Evolutionary conservation across 257 asterid species (phyloP).

Genomic region (Gentiana macrophylla): DNA sequence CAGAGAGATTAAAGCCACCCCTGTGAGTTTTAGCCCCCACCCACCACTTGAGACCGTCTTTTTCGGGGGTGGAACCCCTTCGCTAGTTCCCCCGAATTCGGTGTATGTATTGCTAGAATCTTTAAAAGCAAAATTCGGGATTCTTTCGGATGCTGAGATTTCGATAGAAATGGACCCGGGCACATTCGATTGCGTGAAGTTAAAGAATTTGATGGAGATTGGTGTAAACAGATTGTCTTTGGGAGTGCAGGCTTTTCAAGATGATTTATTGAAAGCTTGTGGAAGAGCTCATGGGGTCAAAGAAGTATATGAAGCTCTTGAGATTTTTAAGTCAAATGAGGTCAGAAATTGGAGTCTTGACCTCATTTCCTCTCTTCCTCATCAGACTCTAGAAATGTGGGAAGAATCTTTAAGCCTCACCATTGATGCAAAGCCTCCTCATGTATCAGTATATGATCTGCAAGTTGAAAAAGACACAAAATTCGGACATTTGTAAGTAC

Average conservation of each 20-base stretch:
- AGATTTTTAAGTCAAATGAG: slow-evolving; percentile 50
- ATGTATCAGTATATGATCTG: slow-evolving; percentile 86
- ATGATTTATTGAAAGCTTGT: slow-evolving; percentile 70
- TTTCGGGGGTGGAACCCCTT: slow-evolving; percentile 95
- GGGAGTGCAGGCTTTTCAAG: slow-evolving; percentile 91
- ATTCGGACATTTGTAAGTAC: slow-evolving; percentile 71
- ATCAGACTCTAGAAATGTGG: slow-evolving; percentile 77
- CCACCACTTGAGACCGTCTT: slow-evolving; percentile 82
- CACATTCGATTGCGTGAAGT: slow-evolving; percentile 45
- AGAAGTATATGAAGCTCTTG: slow-evolving; percentile 69
- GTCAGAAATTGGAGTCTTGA: slow-evolving; percentile 85
- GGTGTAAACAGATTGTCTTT: slow-evolving; percentile 89
- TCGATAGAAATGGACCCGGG: slow-evolving; percentile 99
- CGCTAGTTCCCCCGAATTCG: slow-evolving; percentile 71
- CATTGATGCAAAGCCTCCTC: slow-evolving; percentile 55
- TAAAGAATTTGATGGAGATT: slow-evolving; percentile 49
- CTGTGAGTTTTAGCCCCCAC: slow-evolving; percentile 17
- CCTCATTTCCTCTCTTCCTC: slow-evolving; percentile 86
- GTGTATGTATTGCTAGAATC: slow-evolving; percentile 53
- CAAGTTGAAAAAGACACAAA: slow-evolving; percentile 84
- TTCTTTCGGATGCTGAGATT: slow-evolving; percentile 61
- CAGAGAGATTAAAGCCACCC: slow-evolving; percentile 63
- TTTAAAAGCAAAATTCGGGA: slow-evolving; percentile 47
- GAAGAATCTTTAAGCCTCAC: slow-evolving; percentile 70
- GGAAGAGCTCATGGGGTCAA: slow-evolving; percentile 86